Evolutionary conservation across 495 filamentous ascomycete species (phyloP), one percentile per base, ranked within the genome.

Genomic region (Talaromyces nanjingensis): DNA sequence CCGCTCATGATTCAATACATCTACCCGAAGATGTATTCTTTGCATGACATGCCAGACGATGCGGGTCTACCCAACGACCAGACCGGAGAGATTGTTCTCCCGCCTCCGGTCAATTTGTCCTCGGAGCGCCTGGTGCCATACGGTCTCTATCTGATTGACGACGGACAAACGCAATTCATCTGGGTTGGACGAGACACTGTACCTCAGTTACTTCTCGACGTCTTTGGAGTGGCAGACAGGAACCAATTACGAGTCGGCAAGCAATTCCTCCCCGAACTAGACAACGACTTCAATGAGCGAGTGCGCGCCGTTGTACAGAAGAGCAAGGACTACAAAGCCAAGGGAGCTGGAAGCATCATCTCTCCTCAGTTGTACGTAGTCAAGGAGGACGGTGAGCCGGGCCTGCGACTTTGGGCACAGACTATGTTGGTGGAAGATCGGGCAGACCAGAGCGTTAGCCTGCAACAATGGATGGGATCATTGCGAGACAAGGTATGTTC

Each of bases 41-140:
- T 97, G 47, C 93, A 98, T 68, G 93, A 98, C 75, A 97, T 98
- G 94, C 92, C 94, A n/a, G 92, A 96, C 75, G 86, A 86, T 65
- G 91, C 92, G 5, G 94, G 94, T 59, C 74, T 93, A 33, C 90
- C 92, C 1, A 90, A 98, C 70, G 83, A 87, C 29, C 81, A 89
- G 65, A 97, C 89, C 0, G 91, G 91, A 64, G 91, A 94, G 69
- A 97, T 93, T 63, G 78, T 89, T 24, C 86, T 98, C 11, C 94
- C 94, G 11, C 92, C 89, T 6, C 81, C 90, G 1, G 74, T 90
- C 70, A 98, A 97, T 73, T 82, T 98, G 65, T 92, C 92, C 16
- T 94, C 92, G 0, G 90, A 91, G 68, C 84, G 88, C 33, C 80
- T 98, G 53, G 90, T 92, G n/a, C 84, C 91, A 0, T 97, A 92